Base-by-base conservation (phyloP, 306 rosid genomes). In the Vicia faba region DNA sequence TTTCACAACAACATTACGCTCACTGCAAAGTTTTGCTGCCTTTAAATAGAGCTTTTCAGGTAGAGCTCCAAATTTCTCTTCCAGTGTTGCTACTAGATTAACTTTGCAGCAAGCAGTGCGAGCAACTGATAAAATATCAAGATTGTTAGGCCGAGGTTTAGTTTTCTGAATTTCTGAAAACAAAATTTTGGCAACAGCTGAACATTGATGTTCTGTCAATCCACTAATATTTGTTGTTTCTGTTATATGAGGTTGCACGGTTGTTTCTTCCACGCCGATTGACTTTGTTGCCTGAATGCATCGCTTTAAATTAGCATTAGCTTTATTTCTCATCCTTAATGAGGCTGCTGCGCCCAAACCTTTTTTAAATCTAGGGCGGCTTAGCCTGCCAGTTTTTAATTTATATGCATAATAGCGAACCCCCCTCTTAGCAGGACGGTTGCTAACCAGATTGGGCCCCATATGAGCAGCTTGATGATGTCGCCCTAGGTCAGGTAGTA, bases 401-500 rank as follows among this genome's bases (percentile, higher is more conserved):
- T 81, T 90, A 64, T 95, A 88, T 25, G 97, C 82, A 70, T 86
- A 91, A 84, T 86, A 81, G 20, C 91, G 92, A 70, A 95, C 79
- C 36, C 99, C 99, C 76, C 65, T 83, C 86, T 95, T 95, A 26
- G 92, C 78, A 3, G 96, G 91, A 28, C 74, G 81, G 80, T 84
- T 72, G 55, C 81, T 84, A 49, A 72, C 84, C 70, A 86, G 72
- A 74, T 92, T 87, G 66, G 91, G 85, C 56, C 88, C 97, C 97
- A 90, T 95, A 70, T 95, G 99, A 23, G 95, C 95, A 78, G 99
- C 97, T 84, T 95, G 99, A 81, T 95, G 99, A 76, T 95, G 99
- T 40, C 97, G 91, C 68, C 97, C 99, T 43, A 95, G 90, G 79
- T 95, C 99, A 36, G 99, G 99, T 62, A 95, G 90, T 75, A 95